A percentile compares a stretch with the other conserved stretches of the same genome.
Conservation (phyloP, 768 basidiomycete species). For the Phylloporus arenicola region DNA sequence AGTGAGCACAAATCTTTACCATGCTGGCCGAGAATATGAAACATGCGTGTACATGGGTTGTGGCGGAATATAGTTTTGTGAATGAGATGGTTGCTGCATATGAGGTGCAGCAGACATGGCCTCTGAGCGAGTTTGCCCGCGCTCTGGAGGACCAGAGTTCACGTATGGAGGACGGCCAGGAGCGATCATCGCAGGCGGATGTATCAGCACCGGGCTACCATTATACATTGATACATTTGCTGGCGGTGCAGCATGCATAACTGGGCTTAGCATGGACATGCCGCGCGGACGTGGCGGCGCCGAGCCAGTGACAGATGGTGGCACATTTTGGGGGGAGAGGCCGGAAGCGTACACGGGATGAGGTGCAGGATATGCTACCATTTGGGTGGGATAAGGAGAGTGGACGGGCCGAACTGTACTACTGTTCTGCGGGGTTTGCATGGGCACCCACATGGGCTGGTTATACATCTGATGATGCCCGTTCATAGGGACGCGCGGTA, state of each 20-base stretch:
- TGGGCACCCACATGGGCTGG: conserved; percentile 62
- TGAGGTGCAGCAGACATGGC: conserved; percentile 37
- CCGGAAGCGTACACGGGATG: conserved; percentile 44
- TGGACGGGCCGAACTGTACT: conserved; percentile 49
- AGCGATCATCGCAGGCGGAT: conserved; percentile 37
- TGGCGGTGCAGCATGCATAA: conserved; percentile 52
- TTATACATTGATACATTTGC: conserved; percentile 50
- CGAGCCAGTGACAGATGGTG: conserved; percentile 25
- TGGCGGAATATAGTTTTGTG: conserved; percentile 22
- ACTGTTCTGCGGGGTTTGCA: conserved; percentile 41
- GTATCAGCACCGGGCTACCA: conserved; percentile 66
- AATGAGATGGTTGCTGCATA: conserved; percentile 34
- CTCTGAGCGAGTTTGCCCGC: conserved; percentile 47
- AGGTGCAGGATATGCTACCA: conserved; percentile 62
- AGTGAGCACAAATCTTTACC: conserved; percentile 21
- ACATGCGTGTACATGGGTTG: conserved; percentile 29
- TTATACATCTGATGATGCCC: conserved; percentile 57
- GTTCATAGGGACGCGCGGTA: conserved; percentile 59
- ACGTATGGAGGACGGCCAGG: conserved; percentile 33
- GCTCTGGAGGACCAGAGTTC: conserved; percentile 45
- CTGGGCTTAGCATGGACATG: conserved; percentile 67
- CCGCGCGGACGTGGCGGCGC: conserved; percentile 42
- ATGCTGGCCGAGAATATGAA: conserved; percentile 27
- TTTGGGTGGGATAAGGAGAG: conserved; percentile 60
- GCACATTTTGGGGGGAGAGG: conserved; percentile 37